A percentile compares a stretch with the other conserved stretches of the same genome.
Evolutionary conservation across 768 basidiomycete species (phyloP).

Genomic region (Myochromella boudieri): DNA sequence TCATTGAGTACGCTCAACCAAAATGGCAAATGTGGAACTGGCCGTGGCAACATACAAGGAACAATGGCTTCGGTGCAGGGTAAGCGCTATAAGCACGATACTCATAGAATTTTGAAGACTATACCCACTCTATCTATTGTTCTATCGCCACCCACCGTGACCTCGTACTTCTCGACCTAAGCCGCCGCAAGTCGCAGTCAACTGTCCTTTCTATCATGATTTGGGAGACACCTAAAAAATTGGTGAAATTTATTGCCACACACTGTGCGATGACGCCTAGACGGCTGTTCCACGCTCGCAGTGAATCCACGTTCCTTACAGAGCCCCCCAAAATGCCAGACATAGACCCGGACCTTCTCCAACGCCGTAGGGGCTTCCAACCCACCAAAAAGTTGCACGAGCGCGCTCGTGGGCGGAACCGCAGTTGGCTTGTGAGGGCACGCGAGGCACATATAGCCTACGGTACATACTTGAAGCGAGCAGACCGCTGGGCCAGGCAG

Average conservation of each 20-base stretch:
- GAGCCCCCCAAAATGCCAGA: background rate
- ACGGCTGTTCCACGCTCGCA: constrained; percentile 7
- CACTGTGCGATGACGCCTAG: constrained; percentile 8
- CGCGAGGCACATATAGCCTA: too few species aligned
- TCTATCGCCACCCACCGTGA: background rate
- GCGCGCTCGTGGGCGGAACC: constrained; percentile 5
- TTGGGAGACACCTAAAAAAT: constrained; percentile 8
- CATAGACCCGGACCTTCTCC: background rate
- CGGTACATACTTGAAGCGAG: too few species aligned
- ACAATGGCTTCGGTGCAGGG: too few species aligned
- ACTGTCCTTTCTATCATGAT: constrained; percentile 4
- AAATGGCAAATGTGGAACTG: background rate
- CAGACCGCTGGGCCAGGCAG: too few species aligned
- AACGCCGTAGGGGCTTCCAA: too few species aligned
- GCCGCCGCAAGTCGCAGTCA: constrained; percentile 1
- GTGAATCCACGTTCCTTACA: constrained; percentile 1
- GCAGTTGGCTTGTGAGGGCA: too few species aligned
- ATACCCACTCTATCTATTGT: too few species aligned
- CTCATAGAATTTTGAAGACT: too few species aligned
- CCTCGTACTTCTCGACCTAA: background rate
- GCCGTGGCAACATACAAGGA: too few species aligned
- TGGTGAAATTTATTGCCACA: constrained; percentile 9
- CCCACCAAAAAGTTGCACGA: too few species aligned
- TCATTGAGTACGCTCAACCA: too few species aligned
- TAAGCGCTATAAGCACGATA: too few species aligned